Evolutionary conservation across 2,329 filamentous ascomycete genomes (phyloP).

Genomic region (Phialemoniopsis sp.): DNA sequence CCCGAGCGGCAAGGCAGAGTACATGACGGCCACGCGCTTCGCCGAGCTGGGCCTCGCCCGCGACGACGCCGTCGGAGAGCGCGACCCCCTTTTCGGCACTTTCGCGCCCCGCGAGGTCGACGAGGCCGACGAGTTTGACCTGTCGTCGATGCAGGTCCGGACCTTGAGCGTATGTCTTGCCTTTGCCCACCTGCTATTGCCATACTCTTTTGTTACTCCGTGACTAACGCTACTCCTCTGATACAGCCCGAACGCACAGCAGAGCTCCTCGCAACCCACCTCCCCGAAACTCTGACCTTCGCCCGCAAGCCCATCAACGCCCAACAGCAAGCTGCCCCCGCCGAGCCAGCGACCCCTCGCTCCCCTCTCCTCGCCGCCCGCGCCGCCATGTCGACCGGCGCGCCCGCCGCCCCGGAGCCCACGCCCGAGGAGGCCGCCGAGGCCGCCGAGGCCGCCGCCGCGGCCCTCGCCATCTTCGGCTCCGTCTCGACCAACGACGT

Average conservation of each 20-base stretch:
- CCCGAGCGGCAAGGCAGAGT: constrained; percentile 24
- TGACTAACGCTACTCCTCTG: neutral
- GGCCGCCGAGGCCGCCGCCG: constrained; percentile 1
- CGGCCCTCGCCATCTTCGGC: constrained; percentile 30
- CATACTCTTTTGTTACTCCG: neutral
- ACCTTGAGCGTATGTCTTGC: constrained; percentile 8
- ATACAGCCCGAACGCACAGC: constrained; percentile 28
- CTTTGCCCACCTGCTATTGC: too few relatives aligned
- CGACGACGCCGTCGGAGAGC: constrained; percentile 18
- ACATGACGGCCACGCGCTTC: constrained; percentile 25
- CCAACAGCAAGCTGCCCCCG: constrained; percentile 5
- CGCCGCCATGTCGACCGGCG: constrained; percentile 7
- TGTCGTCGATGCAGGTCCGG: constrained; percentile 6
- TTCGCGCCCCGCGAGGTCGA: constrained; percentile 7
- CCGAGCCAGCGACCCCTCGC: constrained; percentile 11
- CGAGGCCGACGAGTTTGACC: constrained; percentile 2
- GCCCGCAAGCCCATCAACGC: constrained; percentile 26
- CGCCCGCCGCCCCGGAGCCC: constrained; percentile 3
- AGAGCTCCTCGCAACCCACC: constrained; percentile 23
- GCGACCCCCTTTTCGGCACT: constrained; percentile 19
- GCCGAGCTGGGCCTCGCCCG: constrained; percentile 20
- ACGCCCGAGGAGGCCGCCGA: constrained; percentile 5
- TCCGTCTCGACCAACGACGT: constrained; percentile 35
- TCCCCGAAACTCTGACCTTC: constrained; percentile 32
- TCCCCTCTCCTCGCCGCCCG: constrained; percentile 15